Base-by-base conservation (phyloP, 2,329 filamentous ascomycete genomes). In the Colletotrichum endophyticum region DNA sequence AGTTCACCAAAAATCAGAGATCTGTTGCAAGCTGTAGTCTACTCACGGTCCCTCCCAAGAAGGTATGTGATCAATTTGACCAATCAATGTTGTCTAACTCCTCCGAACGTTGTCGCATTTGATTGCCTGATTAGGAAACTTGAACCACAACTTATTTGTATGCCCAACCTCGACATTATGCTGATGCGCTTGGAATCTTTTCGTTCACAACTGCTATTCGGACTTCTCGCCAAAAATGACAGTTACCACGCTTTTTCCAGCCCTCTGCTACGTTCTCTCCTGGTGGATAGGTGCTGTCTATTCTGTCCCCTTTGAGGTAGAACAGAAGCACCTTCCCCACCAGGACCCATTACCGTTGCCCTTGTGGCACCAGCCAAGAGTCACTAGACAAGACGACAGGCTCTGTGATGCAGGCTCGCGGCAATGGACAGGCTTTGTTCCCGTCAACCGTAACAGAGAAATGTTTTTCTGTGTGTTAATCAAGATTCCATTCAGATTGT, bases 381-480 rank as follows among this genome's bases (percentile, higher is more conserved):
- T 57, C 56, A 19, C 27, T 16, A 28, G 32, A 28, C 66, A 69
- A 34, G 32, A 49, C 12, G 8, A 28, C 27, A 53, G 34, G 16
- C 39, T 76, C 19, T 76, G 75, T 27, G 69, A 77, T 66, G 72
- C 77, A 13, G 72, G 77, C 19, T 76, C 75, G 27, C 68, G 66
- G 15, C 69, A 77, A 30, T 78, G 77, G 77, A 78, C 75, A 12
- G 77, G 77, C 27, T 59, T 34, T 39, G 9, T 64, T 16, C 66
- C 36, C 22, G 30, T 49, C 19, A 13, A 11, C 22, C 39, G 57
- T 80, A 22, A 32, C 22, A 30, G 70, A 78, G 39, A 64, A 73
- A 74, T 66, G 25, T 57, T 57, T 28, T 57, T 57, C 27, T 57
- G 56, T 49, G 6, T 49, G n/a, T 49, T 13, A 7, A n/a, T n/a